Conservation (phyloP, 2,329 filamentous ascomycete genomes). For the Colletotrichum eleusines region DNA sequence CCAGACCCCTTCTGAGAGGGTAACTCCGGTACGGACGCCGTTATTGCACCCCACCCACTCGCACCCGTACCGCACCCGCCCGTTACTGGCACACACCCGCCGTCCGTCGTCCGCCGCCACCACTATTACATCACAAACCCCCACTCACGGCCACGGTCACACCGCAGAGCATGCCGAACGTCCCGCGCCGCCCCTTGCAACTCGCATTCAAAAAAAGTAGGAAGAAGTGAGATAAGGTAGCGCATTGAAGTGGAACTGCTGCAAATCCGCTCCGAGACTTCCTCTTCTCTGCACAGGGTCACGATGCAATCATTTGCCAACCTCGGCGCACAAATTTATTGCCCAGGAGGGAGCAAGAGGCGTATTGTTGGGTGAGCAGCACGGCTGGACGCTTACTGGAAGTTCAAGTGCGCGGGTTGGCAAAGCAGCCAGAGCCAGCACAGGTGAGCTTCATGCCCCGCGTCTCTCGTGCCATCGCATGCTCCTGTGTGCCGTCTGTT, state of each 20-base stretch:
- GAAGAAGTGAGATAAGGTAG: slow-evolving; percentile 7
- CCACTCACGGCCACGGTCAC: slow-evolving; percentile 3
- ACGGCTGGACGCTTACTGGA: not conserved
- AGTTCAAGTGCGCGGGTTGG: not conserved
- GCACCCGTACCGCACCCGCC: too few relatives aligned
- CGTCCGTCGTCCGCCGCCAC: slow-evolving; percentile 17
- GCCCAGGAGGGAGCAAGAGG: not conserved
- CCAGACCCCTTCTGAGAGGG: not conserved
- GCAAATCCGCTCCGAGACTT: not conserved
- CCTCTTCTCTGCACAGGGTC: not conserved
- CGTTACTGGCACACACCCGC: slow-evolving; percentile 11
- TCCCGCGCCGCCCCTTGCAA: slow-evolving; percentile 15
- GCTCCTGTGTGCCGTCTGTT: not conserved
- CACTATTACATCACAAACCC: slow-evolving; percentile 4
- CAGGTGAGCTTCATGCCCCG: not conserved
- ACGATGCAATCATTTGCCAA: slow-evolving; percentile 17
- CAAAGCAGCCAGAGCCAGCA: not conserved
- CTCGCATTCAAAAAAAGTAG: too few relatives aligned
- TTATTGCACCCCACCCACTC: slow-evolving; percentile 9
- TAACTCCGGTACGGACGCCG: slow-evolving; percentile 14
- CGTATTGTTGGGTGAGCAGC: not conserved
- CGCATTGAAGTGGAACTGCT: slow-evolving; percentile 3
- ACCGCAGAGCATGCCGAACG: slow-evolving; percentile 19
- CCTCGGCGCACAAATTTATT: not conserved
- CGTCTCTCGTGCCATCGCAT: not conserved